A percentile compares a stretch with the other conserved stretches of the same genome.
phyloP scores from a whole-genome alignment of 495 filamentous ascomycete genomes.

The Talaromyces trachyspermus region DNA sequence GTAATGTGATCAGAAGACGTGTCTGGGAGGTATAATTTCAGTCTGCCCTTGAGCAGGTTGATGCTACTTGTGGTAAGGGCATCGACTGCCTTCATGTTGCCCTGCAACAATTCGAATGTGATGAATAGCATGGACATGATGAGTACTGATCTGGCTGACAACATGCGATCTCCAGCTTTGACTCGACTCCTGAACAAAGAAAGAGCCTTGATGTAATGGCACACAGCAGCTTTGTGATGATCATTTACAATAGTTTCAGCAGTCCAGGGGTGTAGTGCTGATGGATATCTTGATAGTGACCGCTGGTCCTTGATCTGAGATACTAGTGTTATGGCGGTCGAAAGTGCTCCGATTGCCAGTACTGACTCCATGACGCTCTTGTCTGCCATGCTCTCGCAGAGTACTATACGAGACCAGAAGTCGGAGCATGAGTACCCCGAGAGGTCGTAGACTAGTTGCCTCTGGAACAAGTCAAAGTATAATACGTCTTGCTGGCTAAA shows the following conservation, averaged over 20 bases:
- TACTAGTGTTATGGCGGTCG: constrained; percentile 15
- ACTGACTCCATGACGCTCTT: not conserved
- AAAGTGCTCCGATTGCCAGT: not conserved
- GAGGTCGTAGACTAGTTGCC: constrained; percentile 48
- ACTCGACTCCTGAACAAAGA: constrained; percentile 12
- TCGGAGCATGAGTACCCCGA: constrained; percentile 53
- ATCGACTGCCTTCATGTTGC: constrained; percentile 9
- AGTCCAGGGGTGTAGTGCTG: too few relatives aligned
- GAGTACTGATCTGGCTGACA: constrained; percentile 12
- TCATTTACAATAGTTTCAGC: constrained; percentile 56
- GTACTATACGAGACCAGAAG: constrained; percentile 48
- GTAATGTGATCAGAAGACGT: not conserved
- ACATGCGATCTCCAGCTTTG: constrained; percentile 10
- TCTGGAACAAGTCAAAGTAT: constrained; percentile 46
- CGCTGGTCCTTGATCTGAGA: constrained; percentile 50
- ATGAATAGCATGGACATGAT: constrained; percentile 15
- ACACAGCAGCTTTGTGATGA: not conserved
- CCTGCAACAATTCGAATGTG: constrained; percentile 17
- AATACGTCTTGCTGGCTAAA: constrained; percentile 12
- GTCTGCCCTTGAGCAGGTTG: constrained; percentile 9
- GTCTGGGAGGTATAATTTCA: not conserved
- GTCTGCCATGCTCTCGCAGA: constrained; percentile 13
- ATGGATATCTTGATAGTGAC: constrained; percentile 51
- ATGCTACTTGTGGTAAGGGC: constrained; percentile 14
- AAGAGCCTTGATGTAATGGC: not conserved